A percentile compares a stretch with the other conserved stretches of the same genome.
phyloP scores from a whole-genome alignment of 352 stramenopile genomes.

The Globisporangium takayamanum region DNA sequence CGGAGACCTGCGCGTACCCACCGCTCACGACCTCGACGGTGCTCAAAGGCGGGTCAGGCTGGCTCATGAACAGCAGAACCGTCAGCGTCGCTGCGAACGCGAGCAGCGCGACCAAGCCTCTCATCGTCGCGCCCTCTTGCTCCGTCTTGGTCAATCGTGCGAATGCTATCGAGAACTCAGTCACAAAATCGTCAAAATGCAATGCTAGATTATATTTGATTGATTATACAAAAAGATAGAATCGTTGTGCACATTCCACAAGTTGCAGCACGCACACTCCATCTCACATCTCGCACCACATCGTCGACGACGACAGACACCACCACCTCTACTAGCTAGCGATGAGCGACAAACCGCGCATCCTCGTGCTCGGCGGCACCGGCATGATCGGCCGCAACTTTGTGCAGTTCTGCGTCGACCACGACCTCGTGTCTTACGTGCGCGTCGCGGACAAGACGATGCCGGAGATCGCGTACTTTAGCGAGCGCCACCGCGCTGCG shows the following conservation, averaged over 20 bases:
- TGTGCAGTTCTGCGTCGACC: constrained; percentile 70
- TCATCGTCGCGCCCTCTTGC: constrained; percentile 18
- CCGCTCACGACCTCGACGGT: constrained; percentile 46
- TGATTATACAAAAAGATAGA: too few species aligned
- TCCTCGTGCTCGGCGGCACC: constrained; percentile 78
- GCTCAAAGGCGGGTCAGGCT: constrained; percentile 41
- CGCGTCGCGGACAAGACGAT: constrained; percentile 85
- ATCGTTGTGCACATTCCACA: too few species aligned
- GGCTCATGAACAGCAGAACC: constrained; percentile 42
- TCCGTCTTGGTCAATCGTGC: not conserved
- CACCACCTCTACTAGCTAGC: too few species aligned
- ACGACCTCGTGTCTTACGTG: constrained; percentile 56
- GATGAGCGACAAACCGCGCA: constrained; percentile 45
- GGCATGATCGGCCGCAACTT: constrained; percentile 88
- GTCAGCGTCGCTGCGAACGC: constrained; percentile 30
- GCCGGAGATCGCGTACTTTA: constrained; percentile 86
- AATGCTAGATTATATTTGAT: too few species aligned
- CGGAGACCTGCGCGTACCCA: constrained; percentile 29
- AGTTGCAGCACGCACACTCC: too few species aligned
- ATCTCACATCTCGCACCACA: too few species aligned
- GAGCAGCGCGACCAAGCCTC: constrained; percentile 46
- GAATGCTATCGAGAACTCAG: too few species aligned
- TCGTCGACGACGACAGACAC: too few species aligned
- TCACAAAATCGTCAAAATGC: too few species aligned
- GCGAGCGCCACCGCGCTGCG: constrained; percentile 49